Evolutionary conservation across 2,329 filamentous ascomycete genomes (phyloP).

Genomic region (Hymenotorrendiella dingleyae): DNA sequence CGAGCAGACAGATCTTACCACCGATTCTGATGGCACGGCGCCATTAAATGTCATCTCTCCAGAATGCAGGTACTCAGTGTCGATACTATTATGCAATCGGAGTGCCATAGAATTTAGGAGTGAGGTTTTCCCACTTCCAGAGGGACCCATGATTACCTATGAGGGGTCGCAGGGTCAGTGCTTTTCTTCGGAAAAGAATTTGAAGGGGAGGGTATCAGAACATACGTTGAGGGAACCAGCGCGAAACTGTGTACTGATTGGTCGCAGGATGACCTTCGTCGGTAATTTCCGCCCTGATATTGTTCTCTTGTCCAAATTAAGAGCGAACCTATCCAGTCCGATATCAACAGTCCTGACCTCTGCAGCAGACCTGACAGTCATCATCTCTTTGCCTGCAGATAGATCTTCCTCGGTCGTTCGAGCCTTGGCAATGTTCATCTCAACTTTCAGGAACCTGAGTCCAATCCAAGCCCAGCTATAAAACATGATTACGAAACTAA

Average conservation of each 20-base stretch:
- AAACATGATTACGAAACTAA: conserved; percentile 59
- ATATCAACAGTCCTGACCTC: conserved; percentile 59
- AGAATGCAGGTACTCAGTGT: conserved; percentile 54
- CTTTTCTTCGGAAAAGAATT: too few species aligned
- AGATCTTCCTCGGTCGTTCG: conserved; percentile 52
- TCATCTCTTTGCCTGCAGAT: conserved; percentile 66
- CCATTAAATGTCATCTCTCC: conserved; percentile 67
- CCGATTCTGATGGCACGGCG: conserved; percentile 58
- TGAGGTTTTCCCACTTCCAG: conserved; percentile 71
- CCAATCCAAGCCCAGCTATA: conserved; percentile 54
- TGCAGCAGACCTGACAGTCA: conserved; percentile 46
- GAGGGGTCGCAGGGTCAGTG: too few species aligned
- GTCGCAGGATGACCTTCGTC: conserved; percentile 57
- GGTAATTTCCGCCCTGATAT: conserved; percentile 45
- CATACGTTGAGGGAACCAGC: conserved; percentile 64
- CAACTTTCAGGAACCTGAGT: conserved; percentile 57
- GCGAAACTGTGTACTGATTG: conserved; percentile 60
- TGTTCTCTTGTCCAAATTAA: conserved; percentile 58
- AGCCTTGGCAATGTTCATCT: conserved; percentile 64
- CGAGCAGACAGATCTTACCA: conserved; percentile 66
- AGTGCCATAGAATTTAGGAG: conserved; percentile 68
- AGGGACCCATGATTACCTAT: conserved; percentile 80
- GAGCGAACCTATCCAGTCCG: conserved; percentile 55
- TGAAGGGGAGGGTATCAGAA: too few species aligned
- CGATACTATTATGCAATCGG: conserved; percentile 54